Evolutionary conservation across 2,329 filamentous ascomycete genomes (phyloP).

Genomic region (Alternaria alternata): DNA sequence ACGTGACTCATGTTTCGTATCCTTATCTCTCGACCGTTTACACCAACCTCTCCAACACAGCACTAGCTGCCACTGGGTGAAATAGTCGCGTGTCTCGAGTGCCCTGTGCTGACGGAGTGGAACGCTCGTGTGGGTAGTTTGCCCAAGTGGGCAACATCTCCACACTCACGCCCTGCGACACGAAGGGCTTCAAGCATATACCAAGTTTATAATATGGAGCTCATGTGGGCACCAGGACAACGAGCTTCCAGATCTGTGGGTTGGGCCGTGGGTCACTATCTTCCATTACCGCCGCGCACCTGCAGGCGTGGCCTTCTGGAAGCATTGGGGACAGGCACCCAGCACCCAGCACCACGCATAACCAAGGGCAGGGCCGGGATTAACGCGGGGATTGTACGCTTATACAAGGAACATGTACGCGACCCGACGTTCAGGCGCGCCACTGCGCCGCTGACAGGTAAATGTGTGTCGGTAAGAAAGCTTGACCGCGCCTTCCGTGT

Average conservation of each 20-base stretch:
- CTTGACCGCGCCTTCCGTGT: slow-evolving; percentile 15
- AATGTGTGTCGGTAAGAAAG: slow-evolving; percentile 3
- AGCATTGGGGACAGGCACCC: slow-evolving; percentile 4
- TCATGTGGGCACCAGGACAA: slow-evolving; percentile 2
- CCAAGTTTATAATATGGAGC: slow-evolving; percentile 8
- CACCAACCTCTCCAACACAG: not conserved
- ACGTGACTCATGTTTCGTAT: not conserved
- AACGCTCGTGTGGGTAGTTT: not conserved
- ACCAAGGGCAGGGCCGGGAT: slow-evolving; percentile 7
- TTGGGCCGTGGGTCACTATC: not conserved
- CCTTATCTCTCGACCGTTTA: slow-evolving; percentile 1
- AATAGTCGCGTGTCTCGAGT: not conserved
- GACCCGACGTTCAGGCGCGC: not conserved
- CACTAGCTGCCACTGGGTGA: not conserved
- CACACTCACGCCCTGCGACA: not conserved
- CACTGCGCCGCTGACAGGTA: slow-evolving; percentile 6
- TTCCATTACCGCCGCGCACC: not conserved
- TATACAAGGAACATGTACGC: not conserved
- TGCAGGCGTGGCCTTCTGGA: slow-evolving; percentile 7
- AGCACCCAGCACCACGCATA: not conserved
- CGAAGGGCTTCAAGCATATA: not conserved
- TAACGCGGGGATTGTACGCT: slow-evolving; percentile 15
- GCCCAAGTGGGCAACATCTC: slow-evolving; percentile 8
- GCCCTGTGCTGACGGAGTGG: slow-evolving; percentile 2
- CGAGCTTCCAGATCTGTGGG: slow-evolving; percentile 8